Percentiles rank a stretch among this genome's conserved stretches.
Evolutionary conservation across 495 filamentous ascomycete genomes (phyloP).

Genomic region (Penicillium argentinense): DNA sequence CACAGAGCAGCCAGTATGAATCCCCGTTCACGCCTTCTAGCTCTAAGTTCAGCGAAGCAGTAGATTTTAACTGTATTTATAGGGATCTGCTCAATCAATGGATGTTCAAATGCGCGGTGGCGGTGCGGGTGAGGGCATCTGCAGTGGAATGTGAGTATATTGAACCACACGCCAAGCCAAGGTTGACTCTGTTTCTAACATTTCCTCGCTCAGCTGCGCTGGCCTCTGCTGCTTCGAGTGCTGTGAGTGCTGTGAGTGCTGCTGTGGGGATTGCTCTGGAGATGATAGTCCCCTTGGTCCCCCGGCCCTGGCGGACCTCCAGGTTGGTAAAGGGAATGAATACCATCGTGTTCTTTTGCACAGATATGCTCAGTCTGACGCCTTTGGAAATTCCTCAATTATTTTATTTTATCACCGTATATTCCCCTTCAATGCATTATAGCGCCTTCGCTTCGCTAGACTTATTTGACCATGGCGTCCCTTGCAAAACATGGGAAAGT

Average conservation of each 20-base stretch:
- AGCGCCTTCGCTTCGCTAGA: background rate
- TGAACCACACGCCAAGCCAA: background rate
- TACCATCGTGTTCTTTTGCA: background rate
- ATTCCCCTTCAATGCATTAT: background rate
- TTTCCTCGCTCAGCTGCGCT: conserved; percentile 10
- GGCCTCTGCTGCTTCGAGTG: conserved; percentile 19
- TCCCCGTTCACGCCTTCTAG: too few species aligned
- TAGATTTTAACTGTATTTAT: background rate
- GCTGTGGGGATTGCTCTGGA: background rate
- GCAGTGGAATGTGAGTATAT: conserved; percentile 18
- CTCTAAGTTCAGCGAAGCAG: background rate
- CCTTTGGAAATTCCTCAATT: too few species aligned
- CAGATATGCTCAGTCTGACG: background rate
- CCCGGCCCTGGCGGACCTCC: background rate
- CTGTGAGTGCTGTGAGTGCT: conserved; percentile 15
- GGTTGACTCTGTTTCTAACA: background rate
- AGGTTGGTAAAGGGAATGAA: background rate
- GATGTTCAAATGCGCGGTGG: conserved; percentile 17
- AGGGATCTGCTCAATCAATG: conserved; percentile 10
- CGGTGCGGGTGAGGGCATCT: conserved; percentile 15
- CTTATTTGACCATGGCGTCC: conserved; percentile 18
- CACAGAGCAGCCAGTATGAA: conserved; percentile 5
- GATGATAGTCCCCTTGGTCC: background rate
- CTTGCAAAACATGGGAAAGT: conserved; percentile 8
- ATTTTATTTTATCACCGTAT: background rate